Percentiles rank a stretch among this genome's conserved stretches.
These are phyloP conservation scores for Mycena kentingensis DNA, from an alignment of 768 basidiomycete species.

Conservation along the genomic window DNA sequence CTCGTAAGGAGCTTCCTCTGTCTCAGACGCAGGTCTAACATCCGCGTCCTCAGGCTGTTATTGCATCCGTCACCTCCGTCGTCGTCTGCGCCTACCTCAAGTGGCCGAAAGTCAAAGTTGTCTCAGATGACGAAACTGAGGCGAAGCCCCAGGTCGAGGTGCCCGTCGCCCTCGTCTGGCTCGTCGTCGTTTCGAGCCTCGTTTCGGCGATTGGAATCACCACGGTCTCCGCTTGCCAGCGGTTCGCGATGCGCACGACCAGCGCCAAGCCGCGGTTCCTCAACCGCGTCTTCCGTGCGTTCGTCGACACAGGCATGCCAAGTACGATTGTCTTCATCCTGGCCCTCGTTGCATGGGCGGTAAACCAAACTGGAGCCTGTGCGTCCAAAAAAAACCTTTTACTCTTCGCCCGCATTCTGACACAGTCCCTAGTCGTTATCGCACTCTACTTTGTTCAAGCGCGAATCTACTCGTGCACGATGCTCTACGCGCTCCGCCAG, in stretches of 20 bases:
- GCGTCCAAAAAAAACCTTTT: too few species aligned
- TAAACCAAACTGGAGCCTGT: constrained; percentile 7
- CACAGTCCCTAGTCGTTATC: constrained; percentile 8
- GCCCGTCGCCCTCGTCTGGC: neutral
- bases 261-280: constrained; percentile 3
- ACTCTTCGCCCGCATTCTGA: neutral
- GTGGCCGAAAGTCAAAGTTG: constrained; percentile 6
- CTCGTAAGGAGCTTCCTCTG: neutral
- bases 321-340: constrained; percentile 13
- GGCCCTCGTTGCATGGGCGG: constrained; percentile 15
- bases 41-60: constrained; percentile 1
- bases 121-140: neutral
- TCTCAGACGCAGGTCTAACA: neutral
- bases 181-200: constrained; percentile 13
- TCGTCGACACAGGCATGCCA: constrained; percentile 16
- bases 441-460: constrained; percentile 17
- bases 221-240: constrained; percentile 16
- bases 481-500: constrained; percentile 10
- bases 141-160: too few species aligned
- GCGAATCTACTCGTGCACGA: constrained; percentile 19
- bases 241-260: constrained; percentile 2
- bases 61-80: constrained; percentile 9
- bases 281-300: constrained; percentile 5
- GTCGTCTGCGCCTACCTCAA: constrained; percentile 17
- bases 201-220: constrained; percentile 14